Conservation (phyloP, 306 rosid species). For the Carpinus fangiana region DNA sequence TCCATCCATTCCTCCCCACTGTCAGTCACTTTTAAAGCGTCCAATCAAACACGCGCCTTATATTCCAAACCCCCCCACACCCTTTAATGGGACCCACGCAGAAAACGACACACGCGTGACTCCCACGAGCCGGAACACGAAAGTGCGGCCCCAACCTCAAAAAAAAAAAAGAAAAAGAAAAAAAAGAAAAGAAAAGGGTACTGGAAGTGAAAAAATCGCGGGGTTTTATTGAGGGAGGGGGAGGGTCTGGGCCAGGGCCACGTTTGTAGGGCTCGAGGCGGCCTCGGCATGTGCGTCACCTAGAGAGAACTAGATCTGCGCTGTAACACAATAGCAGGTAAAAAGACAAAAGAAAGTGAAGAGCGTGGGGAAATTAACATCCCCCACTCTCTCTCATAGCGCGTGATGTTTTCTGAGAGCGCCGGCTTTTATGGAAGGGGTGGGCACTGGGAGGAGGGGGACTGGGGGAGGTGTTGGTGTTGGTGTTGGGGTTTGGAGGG, state of each 20-base stretch:
- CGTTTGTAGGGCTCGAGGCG: constrained; percentile 58
- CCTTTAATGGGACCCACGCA: not conserved
- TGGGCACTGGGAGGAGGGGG: not conserved
- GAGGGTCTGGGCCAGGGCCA: not conserved
- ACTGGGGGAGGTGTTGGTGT: not conserved
- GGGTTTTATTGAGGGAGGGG: not conserved
- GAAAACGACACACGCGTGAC: not conserved
- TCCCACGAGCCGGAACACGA: not conserved
- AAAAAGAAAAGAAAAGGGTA: not conserved
- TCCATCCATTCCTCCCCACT: not conserved
- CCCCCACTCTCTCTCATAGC: not conserved
- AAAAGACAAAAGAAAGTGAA: not conserved
- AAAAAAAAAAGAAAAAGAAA: no score
- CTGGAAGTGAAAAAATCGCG: constrained; percentile 4
- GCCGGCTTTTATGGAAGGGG: constrained; percentile 10
- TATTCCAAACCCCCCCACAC: not conserved
- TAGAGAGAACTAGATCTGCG: constrained; percentile 7
- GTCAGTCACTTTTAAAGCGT: not conserved
- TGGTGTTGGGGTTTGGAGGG: not conserved
- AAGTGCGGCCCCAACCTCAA: not conserved
- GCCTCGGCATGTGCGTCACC: constrained; percentile 40
- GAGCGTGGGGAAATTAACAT: not conserved
- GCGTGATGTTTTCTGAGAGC: not conserved
- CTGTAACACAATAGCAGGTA: not conserved
- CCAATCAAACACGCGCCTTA: not conserved